A percentile compares a stretch with the other conserved stretches of the same genome.
Evolutionary conservation across 345 rosid genomes (phyloP).

Genomic region (Tarenaya hassleriana): DNA sequence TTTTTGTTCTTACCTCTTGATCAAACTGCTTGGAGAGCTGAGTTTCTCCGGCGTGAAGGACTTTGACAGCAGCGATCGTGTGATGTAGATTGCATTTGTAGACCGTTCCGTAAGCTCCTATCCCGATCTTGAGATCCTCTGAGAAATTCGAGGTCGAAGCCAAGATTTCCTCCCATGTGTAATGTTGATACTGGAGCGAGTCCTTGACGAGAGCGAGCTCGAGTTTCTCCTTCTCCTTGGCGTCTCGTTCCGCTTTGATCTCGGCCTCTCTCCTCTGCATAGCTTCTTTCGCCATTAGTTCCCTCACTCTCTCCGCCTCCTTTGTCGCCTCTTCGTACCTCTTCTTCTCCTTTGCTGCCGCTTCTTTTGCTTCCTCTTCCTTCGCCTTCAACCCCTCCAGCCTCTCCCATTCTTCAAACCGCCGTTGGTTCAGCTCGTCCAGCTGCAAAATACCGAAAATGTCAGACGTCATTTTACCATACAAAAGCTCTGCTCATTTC

Average conservation of each 20-base stretch:
- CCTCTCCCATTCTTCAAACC: conserved; percentile 44
- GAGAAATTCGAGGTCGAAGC: conserved; percentile 27
- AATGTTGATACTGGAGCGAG: conserved; percentile 26
- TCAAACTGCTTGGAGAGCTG: conserved; percentile 31
- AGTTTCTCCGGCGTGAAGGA: conserved; percentile 30
- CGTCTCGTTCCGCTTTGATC: conserved; percentile 45
- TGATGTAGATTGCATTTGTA: conserved; percentile 32
- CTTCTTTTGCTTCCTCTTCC: conserved; percentile 49
- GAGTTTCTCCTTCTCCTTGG: conserved; percentile 65
- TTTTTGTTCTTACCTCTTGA: conserved; percentile 24
- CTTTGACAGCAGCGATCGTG: conserved; percentile 29
- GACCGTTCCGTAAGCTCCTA: conserved; percentile 32
- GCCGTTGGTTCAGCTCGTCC: conserved; percentile 39
- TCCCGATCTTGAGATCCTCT: conserved; percentile 31
- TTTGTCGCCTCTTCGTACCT: conserved; percentile 48
- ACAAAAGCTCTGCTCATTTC: background rate
- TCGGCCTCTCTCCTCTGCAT: conserved; percentile 52
- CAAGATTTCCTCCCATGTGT: conserved; percentile 29
- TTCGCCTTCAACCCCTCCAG: conserved; percentile 42
- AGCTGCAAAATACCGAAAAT: conserved; percentile 33
- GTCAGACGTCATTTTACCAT: too few species aligned
- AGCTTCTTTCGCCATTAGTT: conserved; percentile 51
- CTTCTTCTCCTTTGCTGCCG: conserved; percentile 53
- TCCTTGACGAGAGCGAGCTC: conserved; percentile 30
- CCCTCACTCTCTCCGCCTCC: conserved; percentile 47